Base-by-base conservation (phyloP, 2,329 filamentous ascomycete species). In the Bipolaris victoriae region DNA sequence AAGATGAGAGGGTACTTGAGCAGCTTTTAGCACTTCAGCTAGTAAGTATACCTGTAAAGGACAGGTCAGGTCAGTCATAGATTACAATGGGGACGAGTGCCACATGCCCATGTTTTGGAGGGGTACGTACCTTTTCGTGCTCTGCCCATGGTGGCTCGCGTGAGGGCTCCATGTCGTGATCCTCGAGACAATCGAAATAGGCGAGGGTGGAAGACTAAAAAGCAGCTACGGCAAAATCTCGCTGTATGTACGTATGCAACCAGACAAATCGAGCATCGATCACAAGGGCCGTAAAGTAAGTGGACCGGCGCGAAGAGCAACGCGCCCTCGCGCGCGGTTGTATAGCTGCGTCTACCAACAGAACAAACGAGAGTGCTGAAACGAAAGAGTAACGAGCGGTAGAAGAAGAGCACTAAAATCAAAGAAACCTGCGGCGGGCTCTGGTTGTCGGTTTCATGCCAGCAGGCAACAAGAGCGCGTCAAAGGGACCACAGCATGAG, bases 11-110 rank as follows among this genome's bases (percentile, higher is more conserved):
- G 78, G 73, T 53, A 82, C 73, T 41, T 75, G 72, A 55, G 78
- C 76, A 40, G 75, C 75, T 68, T 82, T 84, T 63, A 84, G 75
- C 61, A 82, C 79, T 68, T 84, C 82, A 64, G 82, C 79, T 62
- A 84, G 77, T 55, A 84, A 70, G 66, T 79, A 78, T 58, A 76
- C 66, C 72, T 66, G 52, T 31, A 31, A 33, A 37, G 16, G 50
- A 29, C 55, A 22, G 53, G 62, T 65, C 53, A 57, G 20, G 60
- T 62, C 36, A 58, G 43, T 24, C 24, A 22, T 10, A 13, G 45
- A 33, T 39, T 26, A 9, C 15, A 33, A 49, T 55, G 20, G 43
- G 26, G 24, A 46, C 24, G 44, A 52, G 49, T 48, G 33, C 37
- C 24, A 51, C 29, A 41, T 41, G 50, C 48, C 45, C 45, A 37